Conservation (phyloP, 176 grass and related monocot genomes). For the Carex parvula region DNA sequence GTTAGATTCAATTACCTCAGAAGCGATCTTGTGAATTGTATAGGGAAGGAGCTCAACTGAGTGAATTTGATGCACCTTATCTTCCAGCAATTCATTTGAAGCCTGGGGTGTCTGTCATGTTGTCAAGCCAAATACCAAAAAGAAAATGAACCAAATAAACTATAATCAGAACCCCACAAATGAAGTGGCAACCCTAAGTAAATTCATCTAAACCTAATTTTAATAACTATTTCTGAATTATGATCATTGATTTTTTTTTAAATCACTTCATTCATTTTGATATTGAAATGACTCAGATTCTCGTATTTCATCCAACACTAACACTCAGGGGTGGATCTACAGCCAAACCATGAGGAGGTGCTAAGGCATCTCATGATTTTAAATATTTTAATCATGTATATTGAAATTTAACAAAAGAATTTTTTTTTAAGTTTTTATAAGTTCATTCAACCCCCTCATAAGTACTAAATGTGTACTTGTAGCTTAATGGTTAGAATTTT, state of each 20-base stretch:
- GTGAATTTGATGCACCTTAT: constrained; percentile 30
- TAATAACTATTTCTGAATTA: not conserved
- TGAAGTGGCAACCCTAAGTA: not conserved
- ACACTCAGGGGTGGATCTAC: not conserved
- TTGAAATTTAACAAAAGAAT: too few species aligned
- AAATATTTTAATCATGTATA: too few species aligned
- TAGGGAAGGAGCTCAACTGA: constrained; percentile 32
- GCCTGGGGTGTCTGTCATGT: constrained; percentile 16
- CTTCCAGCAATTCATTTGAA: constrained; percentile 24
- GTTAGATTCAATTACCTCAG: constrained; percentile 31
- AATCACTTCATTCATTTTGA: not conserved
- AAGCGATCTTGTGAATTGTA: constrained; percentile 39
- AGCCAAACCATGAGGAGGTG: too few species aligned
- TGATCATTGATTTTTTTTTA: not conserved
- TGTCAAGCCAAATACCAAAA: not conserved
- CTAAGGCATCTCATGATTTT: too few species aligned
- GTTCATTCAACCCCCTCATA: too few species aligned
- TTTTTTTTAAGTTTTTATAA: too few species aligned
- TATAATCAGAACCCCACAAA: not conserved
- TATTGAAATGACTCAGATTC: not conserved
- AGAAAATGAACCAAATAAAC: not conserved
- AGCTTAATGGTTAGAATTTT: too few species aligned
- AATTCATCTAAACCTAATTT: not conserved
- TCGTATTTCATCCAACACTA: not conserved
- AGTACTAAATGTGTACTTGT: too few species aligned